phyloP scores from a whole-genome alignment of 2,329 filamentous ascomycete species.

The Rutstroemia sydowiana region DNA sequence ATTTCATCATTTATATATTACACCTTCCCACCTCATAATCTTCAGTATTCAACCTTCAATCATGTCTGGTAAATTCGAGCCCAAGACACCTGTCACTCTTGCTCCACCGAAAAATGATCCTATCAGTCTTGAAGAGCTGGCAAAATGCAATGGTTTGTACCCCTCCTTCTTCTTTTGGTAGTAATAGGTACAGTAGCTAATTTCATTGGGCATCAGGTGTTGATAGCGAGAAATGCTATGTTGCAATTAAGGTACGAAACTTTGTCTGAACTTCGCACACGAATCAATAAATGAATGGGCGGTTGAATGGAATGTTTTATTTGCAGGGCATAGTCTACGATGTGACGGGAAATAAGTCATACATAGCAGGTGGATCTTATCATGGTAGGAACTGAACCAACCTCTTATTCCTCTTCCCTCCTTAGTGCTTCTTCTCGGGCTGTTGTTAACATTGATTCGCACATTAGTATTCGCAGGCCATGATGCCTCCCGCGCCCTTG shows the following conservation, averaged over 20 bases:
- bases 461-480: conserved; percentile 83
- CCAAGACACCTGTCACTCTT: conserved; percentile 68
- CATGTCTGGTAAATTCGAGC: conserved; percentile 66
- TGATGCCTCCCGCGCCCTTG: conserved; percentile 88
- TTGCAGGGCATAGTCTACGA: conserved; percentile 87
- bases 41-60: not conserved
- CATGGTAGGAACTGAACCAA: conserved; percentile 51
- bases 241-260: conserved; percentile 56
- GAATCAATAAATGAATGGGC: too few relatives aligned
- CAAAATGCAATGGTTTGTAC: conserved; percentile 70
- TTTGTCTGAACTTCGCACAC: not conserved
- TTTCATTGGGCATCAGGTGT: conserved; percentile 41
- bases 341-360: conserved; percentile 82
- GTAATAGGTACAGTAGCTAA: conserved; percentile 4
- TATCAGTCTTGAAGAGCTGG: conserved; percentile 73
- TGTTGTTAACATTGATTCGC: not conserved
- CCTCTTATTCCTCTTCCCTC: not conserved
- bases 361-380: conserved; percentile 76
- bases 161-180: not conserved
- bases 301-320: not conserved
- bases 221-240: conserved; percentile 58
- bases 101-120: conserved; percentile 80
- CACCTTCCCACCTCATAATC: not conserved
- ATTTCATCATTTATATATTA: not conserved
- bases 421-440: not conserved